Conservation (phyloP, 371 early-diverging fungal genomes). For the Lichtheimia corymbifera region DNA sequence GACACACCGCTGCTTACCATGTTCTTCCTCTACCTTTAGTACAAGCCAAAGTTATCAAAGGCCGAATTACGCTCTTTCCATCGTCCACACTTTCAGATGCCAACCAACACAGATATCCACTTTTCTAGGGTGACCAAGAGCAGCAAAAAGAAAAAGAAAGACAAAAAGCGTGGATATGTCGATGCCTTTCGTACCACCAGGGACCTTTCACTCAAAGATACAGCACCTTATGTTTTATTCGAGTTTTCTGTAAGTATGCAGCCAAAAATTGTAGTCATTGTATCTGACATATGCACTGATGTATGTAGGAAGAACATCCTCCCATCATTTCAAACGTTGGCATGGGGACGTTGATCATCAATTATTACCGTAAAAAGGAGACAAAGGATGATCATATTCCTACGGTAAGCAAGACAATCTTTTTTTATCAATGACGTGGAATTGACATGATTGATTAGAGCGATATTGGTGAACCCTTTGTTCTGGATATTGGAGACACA, state of each 20-base stretch:
- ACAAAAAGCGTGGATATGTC: slow-evolving; percentile 68
- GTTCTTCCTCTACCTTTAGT: slow-evolving; percentile 43
- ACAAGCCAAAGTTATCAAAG: slow-evolving; percentile 88
- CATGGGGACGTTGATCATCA: slow-evolving; percentile 96
- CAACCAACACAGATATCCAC: slow-evolving; percentile 53
- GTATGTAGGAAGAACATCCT: slow-evolving; percentile 92
- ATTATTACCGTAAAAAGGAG: slow-evolving; percentile 94
- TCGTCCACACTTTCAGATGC: slow-evolving; percentile 79
- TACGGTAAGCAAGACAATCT: slow-evolving; percentile 32
- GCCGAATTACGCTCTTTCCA: slow-evolving; percentile 95
- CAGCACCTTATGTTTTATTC: slow-evolving; percentile 80
- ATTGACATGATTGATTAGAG: slow-evolving; percentile 27
- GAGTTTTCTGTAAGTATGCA: slow-evolving; percentile 83
- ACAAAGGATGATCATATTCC: slow-evolving; percentile 80
- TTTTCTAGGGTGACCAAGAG: slow-evolving; percentile 72
- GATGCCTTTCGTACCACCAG: slow-evolving; percentile 82
- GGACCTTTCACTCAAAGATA: slow-evolving; percentile 92
- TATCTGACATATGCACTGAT: neutral
- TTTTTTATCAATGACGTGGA: neutral
- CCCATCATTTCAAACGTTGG: slow-evolving; percentile 93
- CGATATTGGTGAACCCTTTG: slow-evolving; percentile 82
- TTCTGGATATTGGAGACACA: slow-evolving; percentile 92
- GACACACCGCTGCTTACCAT: neutral
- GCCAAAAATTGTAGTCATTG: neutral
- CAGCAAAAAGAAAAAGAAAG: slow-evolving; percentile 75